Conservation (phyloP, 768 basidiomycete genomes). For the Tulasnella sp. region DNA sequence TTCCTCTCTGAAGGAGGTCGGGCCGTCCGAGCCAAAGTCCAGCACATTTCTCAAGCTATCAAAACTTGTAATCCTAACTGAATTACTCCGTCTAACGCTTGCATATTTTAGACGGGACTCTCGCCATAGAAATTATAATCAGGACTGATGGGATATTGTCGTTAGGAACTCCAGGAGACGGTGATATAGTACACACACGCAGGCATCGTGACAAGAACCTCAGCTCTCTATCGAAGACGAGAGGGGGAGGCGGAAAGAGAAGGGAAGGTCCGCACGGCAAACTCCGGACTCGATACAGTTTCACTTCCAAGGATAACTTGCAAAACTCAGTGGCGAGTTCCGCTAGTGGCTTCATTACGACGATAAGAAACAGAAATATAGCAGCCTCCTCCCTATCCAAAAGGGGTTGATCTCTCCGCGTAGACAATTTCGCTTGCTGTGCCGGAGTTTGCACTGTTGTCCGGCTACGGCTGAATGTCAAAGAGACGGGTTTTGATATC, state of each 20-base stretch:
- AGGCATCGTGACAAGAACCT: not conserved
- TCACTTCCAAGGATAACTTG: too few relatives aligned
- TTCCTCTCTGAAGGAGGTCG: constrained; percentile 57
- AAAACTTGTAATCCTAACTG: constrained; percentile 35
- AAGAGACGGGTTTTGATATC: constrained; percentile 97
- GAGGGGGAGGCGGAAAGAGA: not conserved
- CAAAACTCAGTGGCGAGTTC: not conserved
- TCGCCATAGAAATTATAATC: constrained; percentile 43
- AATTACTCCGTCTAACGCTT: constrained; percentile 39
- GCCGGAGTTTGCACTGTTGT: not conserved
- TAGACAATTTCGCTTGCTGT: constrained; percentile 10
- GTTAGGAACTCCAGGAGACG: not conserved
- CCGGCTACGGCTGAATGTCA: constrained; percentile 70
- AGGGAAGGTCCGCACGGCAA: not conserved
- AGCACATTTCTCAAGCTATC: constrained; percentile 63
- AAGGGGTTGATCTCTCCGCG: not conserved
- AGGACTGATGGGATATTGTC: not conserved
- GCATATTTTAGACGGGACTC: constrained; percentile 66
- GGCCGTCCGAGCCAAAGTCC: constrained; percentile 50
- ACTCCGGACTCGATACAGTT: not conserved
- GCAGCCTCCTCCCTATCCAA: not conserved
- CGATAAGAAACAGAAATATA: not conserved
- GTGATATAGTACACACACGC: not conserved
- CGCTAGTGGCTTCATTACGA: too few relatives aligned
- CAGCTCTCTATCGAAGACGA: not conserved